phyloP scores from a whole-genome alignment of 768 basidiomycete species.

The Artomyces pyxidatus region DNA sequence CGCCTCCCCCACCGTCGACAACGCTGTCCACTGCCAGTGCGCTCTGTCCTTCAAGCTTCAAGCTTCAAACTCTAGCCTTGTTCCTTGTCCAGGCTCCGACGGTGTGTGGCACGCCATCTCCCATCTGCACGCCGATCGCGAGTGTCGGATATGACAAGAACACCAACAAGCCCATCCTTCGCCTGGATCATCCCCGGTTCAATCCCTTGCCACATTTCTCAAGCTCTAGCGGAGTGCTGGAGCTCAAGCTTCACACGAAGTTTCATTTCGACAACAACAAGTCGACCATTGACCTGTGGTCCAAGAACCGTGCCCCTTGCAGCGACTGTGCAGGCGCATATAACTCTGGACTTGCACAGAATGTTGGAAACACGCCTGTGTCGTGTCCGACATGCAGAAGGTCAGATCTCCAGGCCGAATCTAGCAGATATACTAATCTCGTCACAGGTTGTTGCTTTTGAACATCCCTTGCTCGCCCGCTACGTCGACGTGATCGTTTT shows the following conservation, averaged over 20 bases:
- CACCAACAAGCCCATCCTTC: slow-evolving; percentile 30
- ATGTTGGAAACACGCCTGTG: slow-evolving; percentile 60
- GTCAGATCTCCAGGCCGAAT: slow-evolving; percentile 23
- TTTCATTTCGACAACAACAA: slow-evolving; percentile 26
- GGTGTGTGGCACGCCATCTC: no score
- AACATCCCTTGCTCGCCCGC: slow-evolving; percentile 36
- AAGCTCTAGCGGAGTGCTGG: slow-evolving; percentile 56
- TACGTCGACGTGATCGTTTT: slow-evolving; percentile 55
- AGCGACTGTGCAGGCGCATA: slow-evolving; percentile 59
- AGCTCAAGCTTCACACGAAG: slow-evolving; percentile 40
- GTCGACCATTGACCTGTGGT: slow-evolving; percentile 29
- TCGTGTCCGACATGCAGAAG: slow-evolving; percentile 67
- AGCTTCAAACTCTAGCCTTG: no score
- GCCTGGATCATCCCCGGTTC: slow-evolving; percentile 50
- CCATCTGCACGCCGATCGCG: slow-evolving; percentile 45
- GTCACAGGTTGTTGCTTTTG: slow-evolving; percentile 51
- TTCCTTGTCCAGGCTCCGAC: no score
- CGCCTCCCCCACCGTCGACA: no score
- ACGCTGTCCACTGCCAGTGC: no score
- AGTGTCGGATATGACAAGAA: slow-evolving; percentile 23
- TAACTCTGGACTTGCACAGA: slow-evolving; percentile 32
- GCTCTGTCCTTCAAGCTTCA: no score
- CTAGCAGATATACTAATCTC: background rate
- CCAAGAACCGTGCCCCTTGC: slow-evolving; percentile 44
- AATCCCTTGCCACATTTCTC: slow-evolving; percentile 57